These are phyloP conservation scores for Aspergillus caelatus DNA, from an alignment of 2,329 filamentous ascomycete genomes.

Conservation along the genomic window DNA sequence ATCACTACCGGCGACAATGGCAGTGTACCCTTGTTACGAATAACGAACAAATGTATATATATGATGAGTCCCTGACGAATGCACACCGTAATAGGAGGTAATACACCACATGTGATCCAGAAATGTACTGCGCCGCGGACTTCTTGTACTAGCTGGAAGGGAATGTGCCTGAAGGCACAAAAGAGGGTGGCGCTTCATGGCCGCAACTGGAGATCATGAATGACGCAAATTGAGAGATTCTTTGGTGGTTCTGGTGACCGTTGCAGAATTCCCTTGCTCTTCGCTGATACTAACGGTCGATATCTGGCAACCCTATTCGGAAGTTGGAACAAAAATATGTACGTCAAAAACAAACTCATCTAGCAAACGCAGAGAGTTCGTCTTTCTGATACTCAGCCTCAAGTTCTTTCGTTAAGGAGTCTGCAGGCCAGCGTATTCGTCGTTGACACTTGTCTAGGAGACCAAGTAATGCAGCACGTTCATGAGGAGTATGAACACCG, in stretches of 20 bases:
- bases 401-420: conserved; percentile 27
- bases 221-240: not conserved
- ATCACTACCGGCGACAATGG: not conserved
- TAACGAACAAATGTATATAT: not conserved
- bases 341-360: conserved; percentile 3
- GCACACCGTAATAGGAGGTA: not conserved
- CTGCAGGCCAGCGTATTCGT: conserved; percentile 26
- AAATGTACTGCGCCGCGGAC: not conserved
- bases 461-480: conserved; percentile 25
- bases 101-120: not conserved
- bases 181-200: not conserved
- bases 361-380: conserved; percentile 17
- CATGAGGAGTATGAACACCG: conserved; percentile 27
- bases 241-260: not conserved
- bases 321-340: not conserved
- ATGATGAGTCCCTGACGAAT: not conserved
- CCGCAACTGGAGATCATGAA: not conserved
- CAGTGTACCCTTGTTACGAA: not conserved
- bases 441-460: conserved; percentile 25
- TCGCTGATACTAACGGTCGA: not conserved
- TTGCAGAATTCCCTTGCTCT: not conserved
- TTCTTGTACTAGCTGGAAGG: not conserved
- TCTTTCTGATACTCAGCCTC: conserved; percentile 29
- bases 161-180: not conserved
- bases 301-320: not conserved